A percentile compares a stretch with the other conserved stretches of the same genome.
Evolutionary conservation across 2,329 filamentous ascomycete species (phyloP).

Genomic region (Aspergillus texensis): DNA sequence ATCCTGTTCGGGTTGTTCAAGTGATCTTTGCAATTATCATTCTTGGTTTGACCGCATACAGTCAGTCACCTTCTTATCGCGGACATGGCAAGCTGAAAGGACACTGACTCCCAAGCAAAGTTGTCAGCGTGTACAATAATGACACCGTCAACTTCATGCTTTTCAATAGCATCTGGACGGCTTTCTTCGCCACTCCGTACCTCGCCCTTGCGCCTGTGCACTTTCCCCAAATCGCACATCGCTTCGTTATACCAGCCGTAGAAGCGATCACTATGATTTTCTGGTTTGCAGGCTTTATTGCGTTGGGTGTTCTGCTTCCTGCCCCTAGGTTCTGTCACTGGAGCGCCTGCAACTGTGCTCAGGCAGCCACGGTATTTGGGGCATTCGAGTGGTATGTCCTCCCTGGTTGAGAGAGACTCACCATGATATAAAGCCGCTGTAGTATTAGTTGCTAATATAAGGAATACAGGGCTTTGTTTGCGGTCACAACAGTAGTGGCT

Average conservation of each 20-base stretch:
- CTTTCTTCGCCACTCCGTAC: conserved; percentile 69
- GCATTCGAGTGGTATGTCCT: conserved; percentile 51
- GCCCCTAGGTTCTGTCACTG: conserved; percentile 57
- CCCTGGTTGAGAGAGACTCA: not conserved
- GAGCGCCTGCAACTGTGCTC: conserved; percentile 60
- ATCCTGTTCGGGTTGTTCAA: conserved; percentile 67
- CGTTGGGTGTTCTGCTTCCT: conserved; percentile 68
- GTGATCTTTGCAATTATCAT: conserved; percentile 71
- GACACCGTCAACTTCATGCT: conserved; percentile 73
- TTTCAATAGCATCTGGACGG: conserved; percentile 76
- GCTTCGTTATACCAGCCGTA: conserved; percentile 65
- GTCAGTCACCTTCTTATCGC: conserved; percentile 50
- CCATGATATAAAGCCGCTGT: not conserved
- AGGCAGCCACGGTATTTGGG: conserved; percentile 55
- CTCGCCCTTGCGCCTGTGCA: conserved; percentile 69
- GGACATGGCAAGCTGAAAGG: not conserved
- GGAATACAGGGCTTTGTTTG: conserved; percentile 45
- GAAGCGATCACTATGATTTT: conserved; percentile 78
- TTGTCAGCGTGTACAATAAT: conserved; percentile 58
- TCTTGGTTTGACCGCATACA: conserved; percentile 73
- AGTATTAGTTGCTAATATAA: conserved; percentile 8
- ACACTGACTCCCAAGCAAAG: conserved; percentile 41
- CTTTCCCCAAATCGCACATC: conserved; percentile 63
- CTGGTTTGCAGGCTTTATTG: conserved; percentile 87
- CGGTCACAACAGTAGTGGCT: conserved; percentile 53